A percentile compares a stretch with the other conserved stretches of the same genome.
These are phyloP conservation scores for Claviceps purpurea DNA, from an alignment of 2,329 filamentous ascomycete species.

Conservation along the genomic window DNA sequence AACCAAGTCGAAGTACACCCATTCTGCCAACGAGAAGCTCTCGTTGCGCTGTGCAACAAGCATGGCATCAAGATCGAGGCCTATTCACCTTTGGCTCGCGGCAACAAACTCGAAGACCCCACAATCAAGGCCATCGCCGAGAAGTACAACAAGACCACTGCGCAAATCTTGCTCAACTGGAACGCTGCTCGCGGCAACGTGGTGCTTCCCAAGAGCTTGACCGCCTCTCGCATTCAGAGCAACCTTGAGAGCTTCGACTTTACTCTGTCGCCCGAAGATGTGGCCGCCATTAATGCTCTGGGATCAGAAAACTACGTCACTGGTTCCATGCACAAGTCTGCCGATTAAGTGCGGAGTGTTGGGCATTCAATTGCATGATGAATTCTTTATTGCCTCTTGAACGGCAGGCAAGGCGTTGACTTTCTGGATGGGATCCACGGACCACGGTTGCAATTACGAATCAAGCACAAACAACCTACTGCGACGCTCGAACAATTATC, in stretches of 20 bases:
- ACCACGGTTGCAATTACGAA: background rate
- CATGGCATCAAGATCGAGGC: conserved; percentile 43
- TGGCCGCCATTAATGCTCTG: conserved; percentile 48
- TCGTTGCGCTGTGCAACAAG: conserved; percentile 42
- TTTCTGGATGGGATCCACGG: conserved; percentile 1
- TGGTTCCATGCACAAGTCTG: conserved; percentile 30
- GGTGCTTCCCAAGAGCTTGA: conserved; percentile 61
- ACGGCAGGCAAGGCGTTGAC: conserved; percentile 1
- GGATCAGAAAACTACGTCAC: conserved; percentile 60
- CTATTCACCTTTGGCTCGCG: conserved; percentile 37
- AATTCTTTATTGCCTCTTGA: background rate
- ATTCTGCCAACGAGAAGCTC: conserved; percentile 49
- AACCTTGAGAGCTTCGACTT: conserved; percentile 53
- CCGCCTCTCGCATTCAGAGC: conserved; percentile 47
- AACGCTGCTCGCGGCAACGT: conserved; percentile 62
- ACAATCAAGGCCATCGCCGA: conserved; percentile 47
- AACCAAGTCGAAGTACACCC: conserved; percentile 77
- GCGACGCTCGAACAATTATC: background rate
- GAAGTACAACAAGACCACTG: conserved; percentile 59
- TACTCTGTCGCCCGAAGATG: conserved; percentile 45
- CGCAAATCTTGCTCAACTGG: conserved; percentile 69
- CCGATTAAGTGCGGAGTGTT: conserved; percentile 16
- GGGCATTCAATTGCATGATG: background rate
- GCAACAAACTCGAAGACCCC: conserved; percentile 37
- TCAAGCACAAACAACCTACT: background rate